phyloP scores from a whole-genome alignment of 192 early-diverging fungal genomes.

The Coemansia pectinata region DNA sequence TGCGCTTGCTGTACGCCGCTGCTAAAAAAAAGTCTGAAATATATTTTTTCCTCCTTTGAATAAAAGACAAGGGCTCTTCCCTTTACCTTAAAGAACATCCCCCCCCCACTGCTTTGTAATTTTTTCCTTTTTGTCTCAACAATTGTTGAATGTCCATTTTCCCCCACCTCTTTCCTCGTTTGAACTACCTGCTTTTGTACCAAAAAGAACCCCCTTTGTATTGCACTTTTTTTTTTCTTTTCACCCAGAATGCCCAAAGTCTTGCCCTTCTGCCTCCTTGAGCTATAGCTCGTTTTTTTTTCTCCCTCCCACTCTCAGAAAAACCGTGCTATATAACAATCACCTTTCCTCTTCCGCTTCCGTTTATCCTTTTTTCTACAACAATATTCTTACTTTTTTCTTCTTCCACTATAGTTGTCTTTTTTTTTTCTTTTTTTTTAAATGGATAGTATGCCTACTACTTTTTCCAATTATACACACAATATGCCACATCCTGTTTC shows the following conservation, averaged over 20 bases:
- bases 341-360: background rate
- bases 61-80: too few relatives aligned
- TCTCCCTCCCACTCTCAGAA: background rate
- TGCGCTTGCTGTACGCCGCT: too few relatives aligned
- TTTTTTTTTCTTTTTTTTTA: background rate
- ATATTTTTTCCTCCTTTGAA: too few relatives aligned
- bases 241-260: background rate
- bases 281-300: background rate
- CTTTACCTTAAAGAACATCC: background rate
- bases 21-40: too few relatives aligned
- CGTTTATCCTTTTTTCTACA: background rate
- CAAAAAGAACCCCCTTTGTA: too few relatives aligned
- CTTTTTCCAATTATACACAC: background rate
- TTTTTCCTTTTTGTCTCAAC: background rate
- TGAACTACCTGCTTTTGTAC: too few relatives aligned
- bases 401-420: background rate
- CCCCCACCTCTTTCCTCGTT: background rate
- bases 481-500: background rate
- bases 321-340: background rate
- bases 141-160: too few relatives aligned
- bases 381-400: background rate
- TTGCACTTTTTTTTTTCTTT: background rate
- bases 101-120: too few relatives aligned
- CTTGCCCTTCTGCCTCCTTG: conserved; percentile 3
- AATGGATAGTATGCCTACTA: background rate